A percentile compares a stretch with the other conserved stretches of the same genome.
phyloP scores from a whole-genome alignment of 2,329 filamentous ascomycete species.

The Aspergillus sp. region DNA sequence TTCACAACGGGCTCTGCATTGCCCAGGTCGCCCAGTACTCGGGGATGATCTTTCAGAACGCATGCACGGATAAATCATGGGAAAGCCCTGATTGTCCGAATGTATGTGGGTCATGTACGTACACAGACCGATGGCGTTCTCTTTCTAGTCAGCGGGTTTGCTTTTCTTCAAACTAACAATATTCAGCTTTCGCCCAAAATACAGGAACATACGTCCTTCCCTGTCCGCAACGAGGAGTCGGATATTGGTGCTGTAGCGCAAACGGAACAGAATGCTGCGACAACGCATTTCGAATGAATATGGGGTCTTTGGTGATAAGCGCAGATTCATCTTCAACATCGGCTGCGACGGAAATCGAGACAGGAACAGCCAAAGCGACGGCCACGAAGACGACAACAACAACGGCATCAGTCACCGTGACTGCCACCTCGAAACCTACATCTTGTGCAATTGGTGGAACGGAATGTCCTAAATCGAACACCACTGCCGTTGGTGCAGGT shows the following conservation, averaged over 20 bases:
- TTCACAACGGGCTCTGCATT: slow-evolving; percentile 1
- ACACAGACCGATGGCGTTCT: not conserved
- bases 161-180: no score
- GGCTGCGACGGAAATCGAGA: not conserved
- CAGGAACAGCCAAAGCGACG: not conserved
- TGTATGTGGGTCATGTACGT: not conserved
- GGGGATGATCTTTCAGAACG: not conserved
- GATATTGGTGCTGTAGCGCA: slow-evolving; percentile 1
- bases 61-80: not conserved
- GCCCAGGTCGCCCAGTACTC: not conserved
- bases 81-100: not conserved
- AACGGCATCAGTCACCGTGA: not conserved
- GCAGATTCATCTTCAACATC: not conserved
- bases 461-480: not conserved
- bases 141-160: no score
- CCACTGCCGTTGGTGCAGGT: not conserved
- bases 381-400: not conserved
- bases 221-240: not conserved
- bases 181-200: not conserved
- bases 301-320: not conserved
- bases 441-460: not conserved
- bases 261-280: not conserved
- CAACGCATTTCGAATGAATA: not conserved
- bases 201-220: not conserved
- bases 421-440: not conserved